Evolutionary conservation across 805 yeast genomes (phyloP), one percentile per base, ranked within the genome.

Genomic region (Grigorovia jiainica): DNA sequence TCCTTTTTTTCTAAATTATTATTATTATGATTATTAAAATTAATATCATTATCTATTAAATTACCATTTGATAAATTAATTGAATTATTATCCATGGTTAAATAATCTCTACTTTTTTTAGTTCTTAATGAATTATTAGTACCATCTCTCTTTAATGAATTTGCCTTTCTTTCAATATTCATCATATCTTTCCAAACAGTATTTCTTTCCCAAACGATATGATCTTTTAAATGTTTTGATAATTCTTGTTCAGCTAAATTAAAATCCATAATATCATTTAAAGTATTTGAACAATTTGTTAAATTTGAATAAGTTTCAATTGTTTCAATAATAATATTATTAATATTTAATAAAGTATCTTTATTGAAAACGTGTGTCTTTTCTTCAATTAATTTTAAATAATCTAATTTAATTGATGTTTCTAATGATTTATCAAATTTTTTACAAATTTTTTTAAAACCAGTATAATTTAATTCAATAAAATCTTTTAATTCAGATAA

Each of bases 171-270:
- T 59, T 89, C 96, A 52, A 89, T 64, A 18, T 92, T 90, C 58
- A 90, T 82, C 82, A 90, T 80, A 61, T 90, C 97, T 58, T 92
- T 80, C 98, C 98, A 90, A 23, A 90, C 97, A 0, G 97, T 90
- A 60, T 87, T 87, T 61, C 98, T 75, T 64, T 90, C 97, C 94
- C 96, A 90, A 16, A 89, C 95, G 29, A 90, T 84, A 60, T 90
- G 95, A 54, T 90, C 98, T 48, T 97, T 72, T 48, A 90, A 64
- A 65, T 76, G 73, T 45, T 75, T 55, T 41, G 71, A 64, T 34
- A 78, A 61, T 61, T 71, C 76, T 33, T 57, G 53, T 41, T 65
- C 66, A 0, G 89, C 83, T 35, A 39, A 44, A 21, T 43, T 40
- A 29, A 33, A 43, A 18, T 43, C 46, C 3, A 30, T 21, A 13